These are phyloP conservation scores for Candida argentea DNA, from an alignment of 805 yeast genomes.

Conservation along the genomic window DNA sequence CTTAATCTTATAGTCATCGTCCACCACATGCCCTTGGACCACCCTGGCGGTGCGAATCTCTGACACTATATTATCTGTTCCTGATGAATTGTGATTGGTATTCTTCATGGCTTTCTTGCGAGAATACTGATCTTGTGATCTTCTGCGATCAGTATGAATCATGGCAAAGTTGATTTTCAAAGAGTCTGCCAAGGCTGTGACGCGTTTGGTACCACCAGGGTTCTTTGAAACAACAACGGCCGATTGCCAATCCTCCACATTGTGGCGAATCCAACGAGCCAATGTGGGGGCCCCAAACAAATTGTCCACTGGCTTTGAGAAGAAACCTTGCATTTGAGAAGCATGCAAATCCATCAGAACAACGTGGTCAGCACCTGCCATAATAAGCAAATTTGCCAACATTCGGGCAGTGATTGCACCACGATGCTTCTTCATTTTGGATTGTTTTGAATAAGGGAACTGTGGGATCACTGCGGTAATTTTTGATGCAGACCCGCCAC, in stretches of 20 bases:
- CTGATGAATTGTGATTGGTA: conserved; percentile 13
- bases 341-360: conserved; percentile 96
- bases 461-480: conserved; percentile 96
- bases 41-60: conserved; percentile 94
- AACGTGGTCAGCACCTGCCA: conserved; percentile 99
- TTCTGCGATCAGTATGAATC: conserved; percentile 97
- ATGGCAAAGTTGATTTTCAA: conserved; percentile 94
- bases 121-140: conserved; percentile 57
- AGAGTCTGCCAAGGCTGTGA: conserved; percentile 95
- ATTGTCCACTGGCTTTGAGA: conserved; percentile 94
- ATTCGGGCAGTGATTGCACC: conserved; percentile 98
- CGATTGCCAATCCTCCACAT: conserved; percentile 72
- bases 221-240: conserved; percentile 98
- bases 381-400: conserved; percentile 88
- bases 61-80: conserved; percentile 52
- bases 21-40: conserved; percentile 94
- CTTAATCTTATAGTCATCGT: conserved; percentile 48
- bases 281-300: conserved; percentile 93
- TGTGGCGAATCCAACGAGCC: conserved; percentile 91
- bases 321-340: conserved; percentile 98
- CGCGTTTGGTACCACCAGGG: conserved; percentile 98
- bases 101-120: conserved; percentile 32
- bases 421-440: conserved; percentile 97
- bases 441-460: conserved; percentile 94
- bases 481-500: conserved; percentile 97